Evolutionary conservation across 306 rosid genomes (phyloP).

Genomic region (Rosa persica): DNA sequence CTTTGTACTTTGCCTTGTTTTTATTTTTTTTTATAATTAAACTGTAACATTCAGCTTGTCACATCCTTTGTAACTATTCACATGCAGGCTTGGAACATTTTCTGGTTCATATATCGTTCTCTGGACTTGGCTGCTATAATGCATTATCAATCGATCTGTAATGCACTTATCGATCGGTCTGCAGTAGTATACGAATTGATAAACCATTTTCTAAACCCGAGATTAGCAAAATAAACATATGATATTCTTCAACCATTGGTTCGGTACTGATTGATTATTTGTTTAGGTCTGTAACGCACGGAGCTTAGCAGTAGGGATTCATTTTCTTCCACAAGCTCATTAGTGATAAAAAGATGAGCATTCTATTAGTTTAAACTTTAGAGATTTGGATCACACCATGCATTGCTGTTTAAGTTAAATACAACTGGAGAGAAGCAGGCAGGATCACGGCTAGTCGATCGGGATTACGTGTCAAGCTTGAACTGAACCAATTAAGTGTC

Average conservation of each 20-base stretch:
- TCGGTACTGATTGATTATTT: not conserved
- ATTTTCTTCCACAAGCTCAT: not conserved
- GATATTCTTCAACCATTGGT: not conserved
- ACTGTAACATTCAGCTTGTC: not conserved
- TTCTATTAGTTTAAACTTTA: no score
- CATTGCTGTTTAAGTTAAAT: not conserved
- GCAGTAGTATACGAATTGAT: not conserved
- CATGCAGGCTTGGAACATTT: conserved; percentile 1
- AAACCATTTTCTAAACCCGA: not conserved
- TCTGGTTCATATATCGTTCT: not conserved
- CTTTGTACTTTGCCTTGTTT: not conserved
- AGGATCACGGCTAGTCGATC: not conserved
- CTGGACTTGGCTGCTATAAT: not conserved
- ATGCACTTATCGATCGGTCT: not conserved
- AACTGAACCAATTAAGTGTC: not conserved
- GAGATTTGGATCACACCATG: not conserved
- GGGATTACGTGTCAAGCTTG: not conserved
- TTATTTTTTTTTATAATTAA: not conserved
- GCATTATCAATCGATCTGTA: not conserved
- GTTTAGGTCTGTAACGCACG: not conserved
- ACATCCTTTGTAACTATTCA: not conserved
- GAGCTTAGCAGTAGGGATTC: not conserved
- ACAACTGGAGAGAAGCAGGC: not conserved
- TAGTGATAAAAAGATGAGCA: not conserved
- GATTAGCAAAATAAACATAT: not conserved